phyloP scores from a whole-genome alignment of 2,329 filamentous ascomycete species.

The Calonectria montana region DNA sequence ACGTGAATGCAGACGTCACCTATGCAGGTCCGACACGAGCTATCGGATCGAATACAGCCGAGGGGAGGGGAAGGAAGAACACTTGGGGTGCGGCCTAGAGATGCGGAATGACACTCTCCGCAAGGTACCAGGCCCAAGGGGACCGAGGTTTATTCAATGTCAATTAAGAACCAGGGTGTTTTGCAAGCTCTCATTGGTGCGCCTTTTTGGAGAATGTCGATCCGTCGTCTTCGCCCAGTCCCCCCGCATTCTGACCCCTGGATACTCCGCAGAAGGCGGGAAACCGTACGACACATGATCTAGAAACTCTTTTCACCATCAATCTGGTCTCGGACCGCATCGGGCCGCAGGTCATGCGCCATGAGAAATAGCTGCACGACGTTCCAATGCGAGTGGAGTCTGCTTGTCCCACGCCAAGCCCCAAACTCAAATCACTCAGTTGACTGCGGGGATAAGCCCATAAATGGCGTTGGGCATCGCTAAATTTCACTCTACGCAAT shows the following conservation, averaged over 20 bases:
- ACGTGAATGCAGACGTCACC: background rate
- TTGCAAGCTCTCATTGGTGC: conserved; percentile 10
- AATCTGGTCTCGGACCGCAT: background rate
- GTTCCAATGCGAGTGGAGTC: background rate
- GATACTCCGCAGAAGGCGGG: background rate
- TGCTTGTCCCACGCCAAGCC: background rate
- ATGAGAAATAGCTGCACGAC: background rate
- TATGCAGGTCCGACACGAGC: background rate
- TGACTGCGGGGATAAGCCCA: background rate
- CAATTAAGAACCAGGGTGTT: background rate
- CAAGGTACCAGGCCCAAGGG: background rate
- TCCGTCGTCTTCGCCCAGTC: background rate
- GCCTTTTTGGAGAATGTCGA: conserved; percentile 10
- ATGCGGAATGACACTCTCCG: conserved; percentile 21
- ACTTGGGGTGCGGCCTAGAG: background rate
- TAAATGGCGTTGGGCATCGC: too few species aligned
- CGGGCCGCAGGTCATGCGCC: conserved; percentile 5
- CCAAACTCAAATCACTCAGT: background rate
- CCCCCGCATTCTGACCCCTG: conserved; percentile 1
- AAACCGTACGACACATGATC: conserved; percentile 3
- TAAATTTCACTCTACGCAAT: too few species aligned
- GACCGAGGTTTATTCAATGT: conserved; percentile 5
- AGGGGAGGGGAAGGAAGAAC: background rate
- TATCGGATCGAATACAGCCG: conserved; percentile 15
- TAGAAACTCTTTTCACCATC: conserved; percentile 1